phyloP scores from a whole-genome alignment of 2,329 filamentous ascomycete genomes.

The Neopestalotiopsis sp. region DNA sequence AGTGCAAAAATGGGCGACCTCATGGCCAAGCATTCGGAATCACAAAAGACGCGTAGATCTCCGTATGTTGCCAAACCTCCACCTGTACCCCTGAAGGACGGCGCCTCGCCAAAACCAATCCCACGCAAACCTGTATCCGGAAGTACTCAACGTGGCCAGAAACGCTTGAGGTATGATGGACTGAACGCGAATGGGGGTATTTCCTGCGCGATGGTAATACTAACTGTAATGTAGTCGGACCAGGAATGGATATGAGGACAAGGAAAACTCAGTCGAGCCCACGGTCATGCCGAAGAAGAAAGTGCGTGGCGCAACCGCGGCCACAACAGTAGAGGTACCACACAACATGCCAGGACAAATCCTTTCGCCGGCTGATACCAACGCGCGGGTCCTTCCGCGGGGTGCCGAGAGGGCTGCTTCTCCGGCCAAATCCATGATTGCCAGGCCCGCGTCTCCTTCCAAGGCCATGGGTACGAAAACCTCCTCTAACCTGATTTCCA shows the following conservation, averaged over 20 bases:
- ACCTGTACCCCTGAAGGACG: constrained; percentile 57
- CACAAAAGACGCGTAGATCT: constrained; percentile 41
- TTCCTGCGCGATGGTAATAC: constrained; percentile 16
- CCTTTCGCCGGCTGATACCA: constrained; percentile 82
- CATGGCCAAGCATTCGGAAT: constrained; percentile 55
- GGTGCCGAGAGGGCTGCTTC: constrained; percentile 6
- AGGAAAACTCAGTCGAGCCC: constrained; percentile 72
- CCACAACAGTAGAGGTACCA: constrained; percentile 43
- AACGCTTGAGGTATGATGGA: constrained; percentile 55
- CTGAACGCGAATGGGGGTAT: background rate
- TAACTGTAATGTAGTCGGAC: constrained; percentile 57
- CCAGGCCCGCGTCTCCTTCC: constrained; percentile 65
- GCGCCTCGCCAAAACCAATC: constrained; percentile 38
- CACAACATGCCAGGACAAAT: constrained; percentile 60
- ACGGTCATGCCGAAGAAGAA: constrained; percentile 75
- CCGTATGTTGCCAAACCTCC: constrained; percentile 42
- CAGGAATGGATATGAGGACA: constrained; percentile 65
- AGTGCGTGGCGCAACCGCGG: constrained; percentile 49
- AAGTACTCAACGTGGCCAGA: constrained; percentile 40
- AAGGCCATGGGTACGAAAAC: constrained; percentile 53
- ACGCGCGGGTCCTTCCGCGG: constrained; percentile 64
- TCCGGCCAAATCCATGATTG: constrained; percentile 62
- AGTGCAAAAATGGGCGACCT: constrained; percentile 85
- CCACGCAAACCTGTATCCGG: constrained; percentile 40
- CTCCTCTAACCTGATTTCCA: constrained; percentile 51